Evolutionary conservation across 768 basidiomycete species (phyloP).

Genomic region (Podaxis pistillaris): DNA sequence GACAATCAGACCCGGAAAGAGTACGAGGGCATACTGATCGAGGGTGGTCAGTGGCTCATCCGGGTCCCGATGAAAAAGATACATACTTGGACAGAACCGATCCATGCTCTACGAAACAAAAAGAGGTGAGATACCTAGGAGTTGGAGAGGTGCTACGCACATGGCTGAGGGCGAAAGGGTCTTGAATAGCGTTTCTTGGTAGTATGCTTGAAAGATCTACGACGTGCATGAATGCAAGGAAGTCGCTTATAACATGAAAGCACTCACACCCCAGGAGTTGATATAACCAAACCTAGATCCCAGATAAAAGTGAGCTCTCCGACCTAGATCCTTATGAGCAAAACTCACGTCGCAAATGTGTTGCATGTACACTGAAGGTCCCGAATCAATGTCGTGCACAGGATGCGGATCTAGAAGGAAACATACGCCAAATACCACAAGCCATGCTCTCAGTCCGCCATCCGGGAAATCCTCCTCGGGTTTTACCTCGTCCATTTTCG

Average conservation of each 20-base stretch:
- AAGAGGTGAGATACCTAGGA: background rate
- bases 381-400: background rate
- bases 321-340: background rate
- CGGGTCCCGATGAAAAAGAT: background rate
- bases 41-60: background rate
- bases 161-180: background rate
- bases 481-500: background rate
- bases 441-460: background rate
- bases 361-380: background rate
- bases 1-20: slow-evolving; percentile 49
- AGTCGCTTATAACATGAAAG: background rate
- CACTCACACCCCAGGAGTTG: background rate
- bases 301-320: background rate
- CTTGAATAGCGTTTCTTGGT: background rate
- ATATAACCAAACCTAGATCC: background rate
- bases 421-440: background rate
- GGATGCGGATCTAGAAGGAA: background rate
- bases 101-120: background rate
- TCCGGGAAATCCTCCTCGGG: background rate
- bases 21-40: slow-evolving; percentile 56
- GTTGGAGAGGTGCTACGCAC: slow-evolving; percentile 27
- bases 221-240: background rate
- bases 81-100: background rate
- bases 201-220: background rate
- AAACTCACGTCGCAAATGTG: background rate